These are phyloP conservation scores for Lathyrus aphaca DNA, from an alignment of 306 rosid genomes.

Conservation along the genomic window DNA sequence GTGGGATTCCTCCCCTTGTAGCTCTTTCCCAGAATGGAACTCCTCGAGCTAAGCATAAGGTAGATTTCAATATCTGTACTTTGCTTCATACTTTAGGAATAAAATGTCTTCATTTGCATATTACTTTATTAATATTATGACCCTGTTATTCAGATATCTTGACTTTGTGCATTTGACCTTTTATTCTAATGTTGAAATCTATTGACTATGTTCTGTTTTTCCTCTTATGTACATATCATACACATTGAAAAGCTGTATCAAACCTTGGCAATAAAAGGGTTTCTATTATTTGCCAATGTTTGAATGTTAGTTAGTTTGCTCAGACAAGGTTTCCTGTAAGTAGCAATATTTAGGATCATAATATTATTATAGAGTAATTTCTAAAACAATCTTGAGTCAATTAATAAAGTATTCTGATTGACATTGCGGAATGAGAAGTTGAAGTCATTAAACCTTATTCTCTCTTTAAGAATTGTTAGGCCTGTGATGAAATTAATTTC, in stretches of 20 bases:
- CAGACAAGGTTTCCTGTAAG: neutral
- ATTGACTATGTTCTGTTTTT: conserved; percentile 16
- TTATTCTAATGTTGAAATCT: conserved; percentile 1
- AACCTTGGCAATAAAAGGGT: neutral
- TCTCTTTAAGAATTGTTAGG: neutral
- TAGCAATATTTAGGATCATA: conserved; percentile 10
- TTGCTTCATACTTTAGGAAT: conserved; percentile 7
- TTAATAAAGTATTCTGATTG: neutral
- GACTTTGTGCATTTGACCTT: neutral
- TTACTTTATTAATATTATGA: neutral
- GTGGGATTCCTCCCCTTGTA: conserved; percentile 89
- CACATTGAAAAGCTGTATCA: conserved; percentile 1
- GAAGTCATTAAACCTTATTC: neutral
- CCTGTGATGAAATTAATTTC: neutral
- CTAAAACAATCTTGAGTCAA: neutral
- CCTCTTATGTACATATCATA: neutral
- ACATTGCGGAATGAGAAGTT: neutral
- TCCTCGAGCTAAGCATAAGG: conserved; percentile 91
- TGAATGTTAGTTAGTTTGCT: conserved; percentile 10
- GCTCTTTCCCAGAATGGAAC: conserved; percentile 87
- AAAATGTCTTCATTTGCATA: neutral
- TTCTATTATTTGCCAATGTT: neutral
- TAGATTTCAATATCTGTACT: conserved; percentile 22
- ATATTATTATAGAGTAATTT: neutral
- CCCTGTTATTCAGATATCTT: conserved; percentile 6